Evolutionary conservation across 2,329 filamentous ascomycete genomes (phyloP).

Genomic region (Fusarium solani-melongenae): DNA sequence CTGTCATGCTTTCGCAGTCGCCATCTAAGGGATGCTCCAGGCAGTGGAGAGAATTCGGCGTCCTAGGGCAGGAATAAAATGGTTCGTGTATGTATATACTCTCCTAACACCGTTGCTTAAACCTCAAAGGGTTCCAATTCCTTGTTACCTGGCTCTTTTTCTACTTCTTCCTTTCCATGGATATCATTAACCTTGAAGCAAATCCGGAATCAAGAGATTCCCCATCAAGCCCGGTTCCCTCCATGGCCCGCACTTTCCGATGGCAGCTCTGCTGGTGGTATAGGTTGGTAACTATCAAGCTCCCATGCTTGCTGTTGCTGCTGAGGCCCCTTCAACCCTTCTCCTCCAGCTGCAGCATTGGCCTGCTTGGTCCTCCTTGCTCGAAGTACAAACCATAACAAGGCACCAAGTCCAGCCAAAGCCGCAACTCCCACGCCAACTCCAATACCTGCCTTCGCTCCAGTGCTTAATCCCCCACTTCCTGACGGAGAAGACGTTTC

Average conservation of each 20-base stretch:
- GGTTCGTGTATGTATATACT: neutral
- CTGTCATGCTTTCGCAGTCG: conserved; percentile 36
- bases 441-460: neutral
- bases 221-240: neutral
- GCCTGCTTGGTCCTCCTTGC: neutral
- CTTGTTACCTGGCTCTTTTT: neutral
- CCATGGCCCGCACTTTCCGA: neutral
- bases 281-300: neutral
- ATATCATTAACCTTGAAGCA: neutral
- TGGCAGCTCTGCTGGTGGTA: neutral
- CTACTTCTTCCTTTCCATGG: neutral
- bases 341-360: neutral
- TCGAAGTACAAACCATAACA: neutral
- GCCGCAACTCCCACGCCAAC: neutral
- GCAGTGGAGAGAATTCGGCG: neutral
- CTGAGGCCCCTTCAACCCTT: neutral
- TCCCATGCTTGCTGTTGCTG: neutral
- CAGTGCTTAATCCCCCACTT: neutral
- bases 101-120: neutral
- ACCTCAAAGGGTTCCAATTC: neutral
- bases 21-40: neutral
- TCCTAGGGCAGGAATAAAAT: neutral
- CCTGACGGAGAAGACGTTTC: neutral
- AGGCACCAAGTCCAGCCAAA: neutral
- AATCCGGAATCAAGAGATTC: neutral